Conservation (phyloP, 805 yeast genomes). For the Phaffomyces thermotolerans region DNA sequence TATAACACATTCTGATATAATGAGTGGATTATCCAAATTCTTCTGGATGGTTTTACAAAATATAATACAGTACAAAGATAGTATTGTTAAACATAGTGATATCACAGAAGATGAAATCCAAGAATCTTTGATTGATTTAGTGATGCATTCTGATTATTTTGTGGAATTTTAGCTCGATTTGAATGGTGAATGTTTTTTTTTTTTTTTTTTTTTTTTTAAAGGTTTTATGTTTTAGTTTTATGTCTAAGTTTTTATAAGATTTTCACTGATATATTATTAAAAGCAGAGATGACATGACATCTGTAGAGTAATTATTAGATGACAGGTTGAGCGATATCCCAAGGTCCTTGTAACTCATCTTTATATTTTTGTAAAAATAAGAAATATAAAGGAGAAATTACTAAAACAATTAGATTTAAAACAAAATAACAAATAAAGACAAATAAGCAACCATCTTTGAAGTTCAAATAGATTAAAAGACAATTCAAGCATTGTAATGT, state of each 20-base stretch:
- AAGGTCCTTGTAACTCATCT: conserved; percentile 84
- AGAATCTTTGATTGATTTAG: not conserved
- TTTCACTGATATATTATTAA: too few relatives aligned
- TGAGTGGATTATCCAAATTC: not conserved
- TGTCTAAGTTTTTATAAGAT: too few relatives aligned
- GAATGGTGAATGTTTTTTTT: not conserved
- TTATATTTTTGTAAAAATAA: conserved; percentile 69
- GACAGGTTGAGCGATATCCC: conserved; percentile 83
- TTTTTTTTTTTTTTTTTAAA: not conserved
- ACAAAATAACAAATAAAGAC: conserved; percentile 41
- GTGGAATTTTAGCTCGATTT: not conserved
- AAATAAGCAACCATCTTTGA: conserved; percentile 24
- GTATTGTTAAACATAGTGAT: not conserved
- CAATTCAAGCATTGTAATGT: conserved; percentile 5
- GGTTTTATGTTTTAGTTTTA: not conserved
- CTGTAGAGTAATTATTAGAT: not conserved
- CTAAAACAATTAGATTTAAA: conserved; percentile 39
- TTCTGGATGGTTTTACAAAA: not conserved
- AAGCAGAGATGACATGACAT: too few relatives aligned
- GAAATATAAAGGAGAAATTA: conserved; percentile 65
- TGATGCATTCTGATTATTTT: not conserved
- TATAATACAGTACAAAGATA: not conserved
- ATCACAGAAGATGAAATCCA: not conserved
- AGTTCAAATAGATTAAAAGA: conserved; percentile 21
- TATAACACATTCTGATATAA: not conserved